Evolutionary conservation across 2,329 filamentous ascomycete genomes (phyloP).

Genomic region (Iodosphaeria phyllophila): DNA sequence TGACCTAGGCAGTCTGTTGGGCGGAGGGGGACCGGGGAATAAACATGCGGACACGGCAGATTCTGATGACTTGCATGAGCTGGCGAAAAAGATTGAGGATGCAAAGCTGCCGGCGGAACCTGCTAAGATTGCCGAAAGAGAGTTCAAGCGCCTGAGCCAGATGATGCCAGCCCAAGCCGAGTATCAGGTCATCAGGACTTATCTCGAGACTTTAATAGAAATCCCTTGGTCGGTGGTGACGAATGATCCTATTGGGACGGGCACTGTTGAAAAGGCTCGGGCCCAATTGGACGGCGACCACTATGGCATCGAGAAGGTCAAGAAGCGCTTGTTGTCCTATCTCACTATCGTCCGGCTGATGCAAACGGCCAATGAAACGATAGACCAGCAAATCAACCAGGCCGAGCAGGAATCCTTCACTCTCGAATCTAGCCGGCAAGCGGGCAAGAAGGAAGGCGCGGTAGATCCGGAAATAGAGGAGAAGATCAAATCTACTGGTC

Average conservation of each 20-base stretch:
- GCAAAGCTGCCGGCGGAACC: conserved; percentile 72
- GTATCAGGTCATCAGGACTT: conserved; percentile 83
- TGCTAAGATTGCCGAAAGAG: conserved; percentile 75
- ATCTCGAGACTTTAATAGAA: conserved; percentile 82
- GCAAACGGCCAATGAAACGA: conserved; percentile 68
- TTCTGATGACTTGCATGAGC: conserved; percentile 73
- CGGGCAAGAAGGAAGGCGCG: conserved; percentile 10
- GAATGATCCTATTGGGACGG: conserved; percentile 66
- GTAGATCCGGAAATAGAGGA: conserved; percentile 19
- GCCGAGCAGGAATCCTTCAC: conserved; percentile 37
- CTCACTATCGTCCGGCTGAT: conserved; percentile 91
- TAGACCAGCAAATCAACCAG: conserved; percentile 60
- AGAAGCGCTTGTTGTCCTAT: conserved; percentile 90
- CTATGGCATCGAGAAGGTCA: conserved; percentile 90
- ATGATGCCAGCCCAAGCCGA: conserved; percentile 95
- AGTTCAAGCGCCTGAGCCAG: conserved; percentile 74
- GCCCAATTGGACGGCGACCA: conserved; percentile 92
- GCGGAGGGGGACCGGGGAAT: conserved; percentile 26
- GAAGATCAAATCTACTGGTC: conserved; percentile 23
- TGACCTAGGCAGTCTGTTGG: conserved; percentile 22
- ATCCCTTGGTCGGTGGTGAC: conserved; percentile 82
- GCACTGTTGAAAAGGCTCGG: conserved; percentile 61
- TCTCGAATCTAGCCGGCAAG: conserved; percentile 22
- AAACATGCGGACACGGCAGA: conserved; percentile 56
- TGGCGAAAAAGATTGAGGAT: conserved; percentile 71